These are phyloP conservation scores for Boletellus ananas DNA, from an alignment of 768 basidiomycete genomes.

Conservation along the genomic window DNA sequence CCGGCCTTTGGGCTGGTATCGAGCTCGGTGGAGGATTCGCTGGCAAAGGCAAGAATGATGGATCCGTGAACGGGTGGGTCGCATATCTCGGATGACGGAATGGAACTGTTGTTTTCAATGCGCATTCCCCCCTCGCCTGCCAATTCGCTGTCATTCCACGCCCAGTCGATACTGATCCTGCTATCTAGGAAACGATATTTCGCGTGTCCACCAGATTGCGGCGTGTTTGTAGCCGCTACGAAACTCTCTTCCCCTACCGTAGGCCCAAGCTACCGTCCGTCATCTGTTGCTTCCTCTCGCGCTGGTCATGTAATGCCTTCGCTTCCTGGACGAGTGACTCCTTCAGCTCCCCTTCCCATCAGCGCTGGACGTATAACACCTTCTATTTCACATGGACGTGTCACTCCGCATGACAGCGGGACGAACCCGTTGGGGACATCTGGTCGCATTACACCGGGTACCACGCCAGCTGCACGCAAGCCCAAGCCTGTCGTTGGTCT, in stretches of 20 bases:
- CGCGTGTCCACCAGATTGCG: constrained; percentile 75
- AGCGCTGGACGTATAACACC: constrained; percentile 55
- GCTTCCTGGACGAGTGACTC: constrained; percentile 43
- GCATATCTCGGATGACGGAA: not conserved
- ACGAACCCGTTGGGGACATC: constrained; percentile 30
- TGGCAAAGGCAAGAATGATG: constrained; percentile 95
- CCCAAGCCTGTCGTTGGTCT: constrained; percentile 29
- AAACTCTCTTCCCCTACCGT: constrained; percentile 81
- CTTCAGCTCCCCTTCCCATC: constrained; percentile 36
- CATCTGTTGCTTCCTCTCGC: constrained; percentile 77
- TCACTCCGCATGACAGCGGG: constrained; percentile 30
- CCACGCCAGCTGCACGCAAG: constrained; percentile 31
- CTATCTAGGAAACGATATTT: constrained; percentile 74
- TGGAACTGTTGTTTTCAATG: not conserved
- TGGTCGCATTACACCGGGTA: constrained; percentile 48
- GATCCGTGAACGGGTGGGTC: constrained; percentile 82
- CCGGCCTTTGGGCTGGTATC: constrained; percentile 90
- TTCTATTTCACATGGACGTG: constrained; percentile 45
- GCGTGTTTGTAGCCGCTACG: constrained; percentile 81
- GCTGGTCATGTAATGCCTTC: constrained; percentile 44
- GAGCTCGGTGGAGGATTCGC: constrained; percentile 81
- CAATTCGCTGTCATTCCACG: not conserved
- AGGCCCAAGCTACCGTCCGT: constrained; percentile 56
- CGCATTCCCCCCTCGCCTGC: not conserved
- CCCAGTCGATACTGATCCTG: constrained; percentile 10